A percentile compares a stretch with the other conserved stretches of the same genome.
Evolutionary conservation across 768 basidiomycete genomes (phyloP).

Genomic region (Scleroderma citrinum): DNA sequence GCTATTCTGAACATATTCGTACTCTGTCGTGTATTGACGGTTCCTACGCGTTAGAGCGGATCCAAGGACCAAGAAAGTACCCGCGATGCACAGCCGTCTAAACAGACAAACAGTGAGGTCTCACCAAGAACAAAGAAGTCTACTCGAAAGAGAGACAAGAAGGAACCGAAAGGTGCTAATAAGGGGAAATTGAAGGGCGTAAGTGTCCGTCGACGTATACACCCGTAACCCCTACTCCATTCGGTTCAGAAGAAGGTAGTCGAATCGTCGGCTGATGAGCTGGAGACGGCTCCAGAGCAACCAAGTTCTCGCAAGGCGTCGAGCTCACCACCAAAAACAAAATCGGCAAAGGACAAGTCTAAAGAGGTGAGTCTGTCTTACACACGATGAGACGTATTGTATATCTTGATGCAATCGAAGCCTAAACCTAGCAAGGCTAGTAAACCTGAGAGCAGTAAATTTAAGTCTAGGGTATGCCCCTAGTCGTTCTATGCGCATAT

Average conservation of each 20-base stretch:
- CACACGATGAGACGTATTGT: not conserved
- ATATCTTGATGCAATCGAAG: conserved; percentile 2
- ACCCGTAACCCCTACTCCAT: not conserved
- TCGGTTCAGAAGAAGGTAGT: not conserved
- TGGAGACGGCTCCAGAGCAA: not conserved
- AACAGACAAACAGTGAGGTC: not conserved
- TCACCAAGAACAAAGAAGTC: too few species aligned
- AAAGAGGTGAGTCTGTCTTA: not conserved
- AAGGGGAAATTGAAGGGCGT: conserved; percentile 9
- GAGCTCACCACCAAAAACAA: conserved; percentile 5
- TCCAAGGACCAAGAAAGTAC: not conserved
- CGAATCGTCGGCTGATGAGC: not conserved
- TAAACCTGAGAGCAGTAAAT: conserved; percentile 16
- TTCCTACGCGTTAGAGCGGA: not conserved
- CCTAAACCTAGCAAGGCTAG: conserved; percentile 9
- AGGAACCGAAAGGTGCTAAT: conserved; percentile 1
- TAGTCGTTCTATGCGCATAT: not conserved
- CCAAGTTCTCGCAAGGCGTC: conserved; percentile 7
- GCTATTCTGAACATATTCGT: not conserved
- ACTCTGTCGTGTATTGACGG: not conserved
- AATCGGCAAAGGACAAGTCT: conserved; percentile 5
- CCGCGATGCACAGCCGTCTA: not conserved
- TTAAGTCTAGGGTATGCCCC: conserved; percentile 22
- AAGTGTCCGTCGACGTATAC: not conserved
- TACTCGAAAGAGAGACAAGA: not conserved